Evolutionary conservation across 2,329 filamentous ascomycete species (phyloP), one percentile per base, ranked within the genome.

Genomic region (Aspergillus thermomutatus): DNA sequence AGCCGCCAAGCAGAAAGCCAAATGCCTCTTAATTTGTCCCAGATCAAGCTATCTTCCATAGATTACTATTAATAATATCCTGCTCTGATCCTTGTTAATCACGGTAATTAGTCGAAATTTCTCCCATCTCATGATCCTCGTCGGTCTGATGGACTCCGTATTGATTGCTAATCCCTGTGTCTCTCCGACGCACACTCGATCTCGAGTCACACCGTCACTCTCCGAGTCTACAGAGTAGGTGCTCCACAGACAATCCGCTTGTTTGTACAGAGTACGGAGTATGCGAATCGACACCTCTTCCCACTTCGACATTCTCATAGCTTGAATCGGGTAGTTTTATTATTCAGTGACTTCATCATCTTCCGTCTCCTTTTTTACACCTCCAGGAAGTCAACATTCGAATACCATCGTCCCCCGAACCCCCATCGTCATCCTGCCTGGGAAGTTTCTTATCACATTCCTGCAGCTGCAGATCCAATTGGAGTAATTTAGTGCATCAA

Each of bases 141-240:
- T 25, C 37, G 27, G 47, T 34, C n/a, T n/a, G 17, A 25, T 49
- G 43, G n/a, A n/a, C n/a, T n/a, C n/a, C n/a, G 34, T 37, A 1
- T 5, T n/a, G 25, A 26, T 34, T 5, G 11, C 31, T 34, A 34
- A 34, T 34, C 31, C 31, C 31, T 6, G 11, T 4, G 31, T 34
- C 31, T 34, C 14, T 34, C 28, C 28, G 8, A 28, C 4, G 28
- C 28, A 61, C 26, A 52, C 51, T 56, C 41, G 37, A 51, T 54
- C 47, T 55, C 34, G 43, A 59, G 57, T 64, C 62, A 64, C 62
- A 63, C 40, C 47, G 55, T 57, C 57, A 54, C 31, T 17, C 31
- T 37, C 17, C 31, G 31, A 17, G 6, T 37, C 31, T 37, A 6
- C 2, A 14, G 31, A 17, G 31, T 17, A 51, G n/a, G n/a, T n/a